Evolutionary conservation across 192 early-diverging fungal species (phyloP), one percentile per base, ranked within the genome.

Genomic region (Powellomyces hirtus): DNA sequence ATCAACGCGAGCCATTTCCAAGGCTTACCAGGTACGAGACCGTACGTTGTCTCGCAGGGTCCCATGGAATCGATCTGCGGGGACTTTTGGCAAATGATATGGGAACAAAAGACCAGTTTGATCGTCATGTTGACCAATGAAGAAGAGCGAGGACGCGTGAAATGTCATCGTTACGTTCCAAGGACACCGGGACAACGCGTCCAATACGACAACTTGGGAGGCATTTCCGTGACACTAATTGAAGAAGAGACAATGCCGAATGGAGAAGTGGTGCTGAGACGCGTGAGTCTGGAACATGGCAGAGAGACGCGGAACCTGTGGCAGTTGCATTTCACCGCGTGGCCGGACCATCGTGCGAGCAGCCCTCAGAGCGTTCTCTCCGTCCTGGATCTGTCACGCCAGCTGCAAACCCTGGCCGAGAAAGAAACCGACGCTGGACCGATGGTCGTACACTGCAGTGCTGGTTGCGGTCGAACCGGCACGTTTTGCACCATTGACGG

Each of bases 61-160:
- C 96, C 96, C 7, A 67, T 95, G 40, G 81, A 79, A 0, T 75
- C 78, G 11, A 96, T 94, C 0, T 74, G 87, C 26, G 62, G 75
- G 29, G 92, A 92, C 59, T 97, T 98, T 74, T 98, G 96, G 96
- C 80, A 81, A 67, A 94, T 96, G 92, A 78, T 92, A 4, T 84
- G 85, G 81, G 92, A 98, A 70, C 88, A 95, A 37, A 66, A 81
- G 33, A 71, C 80, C 2, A 66, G 76, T 1, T 86, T 98, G 6
- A 86, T 98, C 62, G 92, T 96, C 1, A 94, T 94, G 87, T 77
- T 98, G 63, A 95, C 95, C 5, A 73, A 77, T 8, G 91, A 92
- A 76, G 86, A 91, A 37, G 89, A 92, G 67, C 79, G 79, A 42
- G 82, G 89, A 4, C 76, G 84, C 33, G 63, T 78, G 7, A 97